These are phyloP conservation scores for Penicillium waksmanii DNA, from an alignment of 495 filamentous ascomycete species.

Conservation along the genomic window DNA sequence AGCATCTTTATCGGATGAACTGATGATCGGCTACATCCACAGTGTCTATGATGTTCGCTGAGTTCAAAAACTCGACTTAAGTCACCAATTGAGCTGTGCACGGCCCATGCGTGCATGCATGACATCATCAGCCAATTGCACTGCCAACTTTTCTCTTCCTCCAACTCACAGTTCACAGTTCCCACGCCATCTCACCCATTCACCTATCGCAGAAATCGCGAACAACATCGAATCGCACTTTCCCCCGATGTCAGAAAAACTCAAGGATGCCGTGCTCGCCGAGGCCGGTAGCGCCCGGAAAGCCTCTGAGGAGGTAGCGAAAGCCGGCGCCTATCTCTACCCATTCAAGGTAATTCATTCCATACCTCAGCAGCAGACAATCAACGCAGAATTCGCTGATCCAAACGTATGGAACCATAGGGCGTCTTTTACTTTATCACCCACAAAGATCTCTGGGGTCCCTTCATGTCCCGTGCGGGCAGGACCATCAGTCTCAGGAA, in stretches of 20 bases:
- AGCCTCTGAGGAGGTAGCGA: conserved; percentile 64
- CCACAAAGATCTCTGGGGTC: conserved; percentile 55
- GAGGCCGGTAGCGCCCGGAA: conserved; percentile 45
- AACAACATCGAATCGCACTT: no score
- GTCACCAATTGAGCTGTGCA: not conserved
- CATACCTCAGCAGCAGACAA: not conserved
- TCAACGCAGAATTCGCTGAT: not conserved
- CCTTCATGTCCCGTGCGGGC: conserved; percentile 68
- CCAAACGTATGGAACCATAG: conserved; percentile 26
- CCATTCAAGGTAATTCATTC: conserved; percentile 69
- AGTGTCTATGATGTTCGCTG: no score
- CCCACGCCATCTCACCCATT: not conserved
- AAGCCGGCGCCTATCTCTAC: conserved; percentile 80
- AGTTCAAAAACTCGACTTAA: no score
- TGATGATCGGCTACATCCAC: no score
- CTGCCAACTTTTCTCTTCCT: not conserved
- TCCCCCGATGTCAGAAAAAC: conserved; percentile 43
- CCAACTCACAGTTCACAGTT: not conserved
- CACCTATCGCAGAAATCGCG: not conserved
- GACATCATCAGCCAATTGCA: not conserved
- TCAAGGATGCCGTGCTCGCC: conserved; percentile 45
- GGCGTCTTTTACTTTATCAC: conserved; percentile 78
- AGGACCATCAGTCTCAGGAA: conserved; percentile 70
- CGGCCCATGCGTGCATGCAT: not conserved
- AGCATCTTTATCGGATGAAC: no score